Evolutionary conservation across 805 yeast genomes (phyloP).

Genomic region (Lachancea nothofagi): DNA sequence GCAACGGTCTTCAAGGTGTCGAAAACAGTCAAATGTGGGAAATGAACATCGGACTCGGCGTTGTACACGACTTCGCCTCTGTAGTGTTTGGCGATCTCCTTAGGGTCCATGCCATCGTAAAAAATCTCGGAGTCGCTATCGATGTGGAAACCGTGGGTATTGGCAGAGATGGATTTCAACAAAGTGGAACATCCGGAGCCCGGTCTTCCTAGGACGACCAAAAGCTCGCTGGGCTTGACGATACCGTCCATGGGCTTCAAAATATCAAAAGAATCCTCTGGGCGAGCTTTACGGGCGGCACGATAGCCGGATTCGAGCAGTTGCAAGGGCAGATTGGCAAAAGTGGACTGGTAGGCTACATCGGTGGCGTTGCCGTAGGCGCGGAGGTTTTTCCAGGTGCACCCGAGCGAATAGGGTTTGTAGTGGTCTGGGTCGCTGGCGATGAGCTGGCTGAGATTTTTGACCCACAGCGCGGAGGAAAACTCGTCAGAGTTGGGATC

Average conservation of each 20-base stretch:
- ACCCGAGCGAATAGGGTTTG: conserved; percentile 54
- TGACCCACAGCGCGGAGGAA: conserved; percentile 61
- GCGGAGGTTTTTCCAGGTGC: conserved; percentile 52
- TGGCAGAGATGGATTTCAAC: conserved; percentile 52
- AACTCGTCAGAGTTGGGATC: conserved; percentile 58
- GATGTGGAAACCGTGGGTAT: conserved; percentile 54
- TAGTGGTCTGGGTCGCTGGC: conserved; percentile 56
- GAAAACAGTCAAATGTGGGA: conserved; percentile 63
- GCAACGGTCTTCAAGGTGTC: conserved; percentile 63
- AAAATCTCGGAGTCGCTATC: conserved; percentile 42
- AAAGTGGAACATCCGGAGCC: conserved; percentile 76
- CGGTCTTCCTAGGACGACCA: conserved; percentile 69
- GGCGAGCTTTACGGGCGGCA: conserved; percentile 19
- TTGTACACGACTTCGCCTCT: conserved; percentile 68
- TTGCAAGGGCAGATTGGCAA: conserved; percentile 40
- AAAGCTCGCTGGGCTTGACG: conserved; percentile 56
- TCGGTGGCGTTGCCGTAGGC: conserved; percentile 64
- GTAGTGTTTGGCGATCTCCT: conserved; percentile 46
- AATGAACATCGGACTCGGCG: conserved; percentile 63
- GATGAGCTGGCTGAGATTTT: conserved; percentile 50
- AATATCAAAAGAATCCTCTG: conserved; percentile 41
- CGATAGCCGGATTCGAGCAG: conserved; percentile 20
- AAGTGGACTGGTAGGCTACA: conserved; percentile 60
- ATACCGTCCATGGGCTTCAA: conserved; percentile 63
- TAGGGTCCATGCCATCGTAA: conserved; percentile 50